Base-by-base conservation (phyloP, 2,329 filamentous ascomycete genomes). In the Epicoccum nigrum region DNA sequence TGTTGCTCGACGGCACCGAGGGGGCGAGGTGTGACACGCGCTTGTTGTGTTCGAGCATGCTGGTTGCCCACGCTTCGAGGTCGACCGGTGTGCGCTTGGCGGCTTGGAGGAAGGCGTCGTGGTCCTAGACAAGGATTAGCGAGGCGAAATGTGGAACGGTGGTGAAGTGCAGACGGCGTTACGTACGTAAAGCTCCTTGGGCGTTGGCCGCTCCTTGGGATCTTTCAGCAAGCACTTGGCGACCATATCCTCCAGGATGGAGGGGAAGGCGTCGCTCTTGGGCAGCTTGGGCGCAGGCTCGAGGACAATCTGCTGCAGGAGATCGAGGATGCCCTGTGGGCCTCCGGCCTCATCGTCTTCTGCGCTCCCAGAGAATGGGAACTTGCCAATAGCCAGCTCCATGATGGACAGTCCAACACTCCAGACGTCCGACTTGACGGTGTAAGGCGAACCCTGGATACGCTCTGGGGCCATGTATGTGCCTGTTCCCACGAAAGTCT, bases 401-500 rank as follows among this genome's bases (percentile, higher is more conserved):
- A 99, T 97, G 56, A 99, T 86, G 0, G 88, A 88, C 60, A 99
- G 79, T 25, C 94, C 94, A 57, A 97, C 95, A 82, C 92, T 97
- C 94, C 94, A 99, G 4, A 99, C 94, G 72, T 99, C 94, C 11
- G 92, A 97, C 75, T 97, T 97, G 67, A 99, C 93, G 0, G 93
- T 96, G 76, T 99, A 99, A 65, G 90, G 92, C 58, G 94, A 92
- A 56, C 94, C 94, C 73, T 97, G 92, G 62, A 99, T 99, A 73
- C 94, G 86, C 78, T 99, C 94, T 0, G 94, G 94, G 0, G 94
- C 94, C 94, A 99, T 99, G 79, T 99, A 99, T 48, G 94, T 99
- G 30, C 94, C 97, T 1, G 94, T 99, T 45, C 94, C 94, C 28
- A 99, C 94, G 67, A 99, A 99, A 0, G 94, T 99, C 70, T 97